Evolutionary conservation across 495 filamentous ascomycete species (phyloP).

Genomic region (Acidomyces sp.): DNA sequence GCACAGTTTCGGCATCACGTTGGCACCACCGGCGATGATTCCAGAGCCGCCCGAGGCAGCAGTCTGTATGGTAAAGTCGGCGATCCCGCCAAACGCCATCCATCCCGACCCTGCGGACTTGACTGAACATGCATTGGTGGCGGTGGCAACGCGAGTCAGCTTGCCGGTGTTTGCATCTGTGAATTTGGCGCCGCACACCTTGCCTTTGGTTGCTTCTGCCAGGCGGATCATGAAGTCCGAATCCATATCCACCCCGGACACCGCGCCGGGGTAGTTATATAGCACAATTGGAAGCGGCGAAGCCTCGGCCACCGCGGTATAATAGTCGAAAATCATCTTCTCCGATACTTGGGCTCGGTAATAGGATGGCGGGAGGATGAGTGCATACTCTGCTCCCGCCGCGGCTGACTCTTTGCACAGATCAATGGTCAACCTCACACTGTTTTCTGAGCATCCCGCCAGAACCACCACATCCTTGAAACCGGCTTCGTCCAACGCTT

Average conservation of each 20-base stretch:
- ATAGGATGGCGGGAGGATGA: slow-evolving; percentile 71
- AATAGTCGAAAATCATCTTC: slow-evolving; percentile 63
- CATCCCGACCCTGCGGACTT: slow-evolving; percentile 53
- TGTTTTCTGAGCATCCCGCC: slow-evolving; percentile 65
- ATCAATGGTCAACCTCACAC: slow-evolving; percentile 62
- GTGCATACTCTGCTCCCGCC: slow-evolving; percentile 64
- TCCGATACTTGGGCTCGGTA: slow-evolving; percentile 71
- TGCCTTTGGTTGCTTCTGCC: slow-evolving; percentile 49
- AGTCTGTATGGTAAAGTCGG: slow-evolving; percentile 77
- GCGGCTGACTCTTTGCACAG: slow-evolving; percentile 54
- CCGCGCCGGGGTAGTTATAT: slow-evolving; percentile 86
- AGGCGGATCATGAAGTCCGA: slow-evolving; percentile 73
- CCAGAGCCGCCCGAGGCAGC: slow-evolving; percentile 66
- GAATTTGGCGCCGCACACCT: slow-evolving; percentile 82
- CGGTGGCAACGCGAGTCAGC: slow-evolving; percentile 68
- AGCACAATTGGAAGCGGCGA: slow-evolving; percentile 69
- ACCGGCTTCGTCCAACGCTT: slow-evolving; percentile 68
- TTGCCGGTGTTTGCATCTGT: slow-evolving; percentile 86
- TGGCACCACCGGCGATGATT: slow-evolving; percentile 77
- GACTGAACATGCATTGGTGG: slow-evolving; percentile 59
- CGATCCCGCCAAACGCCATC: slow-evolving; percentile 80
- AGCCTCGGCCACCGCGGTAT: slow-evolving; percentile 57
- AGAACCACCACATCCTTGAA: slow-evolving; percentile 67
- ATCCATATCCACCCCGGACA: slow-evolving; percentile 87
- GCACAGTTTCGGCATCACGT: slow-evolving; percentile 67